Conservation (phyloP, 306 rosid species). For the Castanea crenata region DNA sequence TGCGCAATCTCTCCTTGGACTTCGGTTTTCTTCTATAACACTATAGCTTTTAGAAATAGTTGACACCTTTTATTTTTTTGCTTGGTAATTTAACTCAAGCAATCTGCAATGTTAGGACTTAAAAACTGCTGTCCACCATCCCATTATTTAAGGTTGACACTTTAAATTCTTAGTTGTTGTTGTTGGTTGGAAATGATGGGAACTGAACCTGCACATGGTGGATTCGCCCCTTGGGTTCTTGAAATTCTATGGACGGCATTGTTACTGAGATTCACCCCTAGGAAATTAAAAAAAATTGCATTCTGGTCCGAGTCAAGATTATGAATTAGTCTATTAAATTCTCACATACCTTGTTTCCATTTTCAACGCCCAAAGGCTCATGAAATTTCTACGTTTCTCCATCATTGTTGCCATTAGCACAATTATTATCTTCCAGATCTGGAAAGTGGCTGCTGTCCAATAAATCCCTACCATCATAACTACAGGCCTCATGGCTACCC, state of each 20-base stretch:
- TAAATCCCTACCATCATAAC: conserved; percentile 27
- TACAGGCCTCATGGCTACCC: conserved; percentile 30
- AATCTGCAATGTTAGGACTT: too few species aligned
- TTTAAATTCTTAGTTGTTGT: background rate
- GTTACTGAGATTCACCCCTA: background rate
- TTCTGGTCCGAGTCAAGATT: conserved; percentile 12
- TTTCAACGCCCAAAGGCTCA: conserved; percentile 5
- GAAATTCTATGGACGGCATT: too few species aligned
- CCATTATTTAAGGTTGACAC: background rate
- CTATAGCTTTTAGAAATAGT: background rate
- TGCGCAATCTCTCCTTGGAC: background rate
- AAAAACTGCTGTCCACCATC: too few species aligned
- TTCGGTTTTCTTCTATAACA: background rate
- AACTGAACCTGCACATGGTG: too few species aligned
- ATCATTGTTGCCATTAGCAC: conserved; percentile 23
- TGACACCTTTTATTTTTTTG: background rate
- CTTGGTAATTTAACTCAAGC: background rate
- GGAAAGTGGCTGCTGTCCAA: conserved; percentile 29
- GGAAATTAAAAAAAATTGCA: background rate
- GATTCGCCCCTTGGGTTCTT: too few species aligned
- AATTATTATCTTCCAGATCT: conserved; percentile 30
- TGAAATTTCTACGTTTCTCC: conserved; percentile 30
- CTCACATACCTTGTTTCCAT: conserved; percentile 22
- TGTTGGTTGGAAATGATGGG: too few species aligned
- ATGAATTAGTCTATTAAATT: conserved; percentile 11